Percentiles rank a stretch among this genome's conserved stretches.
Evolutionary conservation across 371 early-diverging fungal genomes (phyloP).

Genomic region (Mortierella sp.): DNA sequence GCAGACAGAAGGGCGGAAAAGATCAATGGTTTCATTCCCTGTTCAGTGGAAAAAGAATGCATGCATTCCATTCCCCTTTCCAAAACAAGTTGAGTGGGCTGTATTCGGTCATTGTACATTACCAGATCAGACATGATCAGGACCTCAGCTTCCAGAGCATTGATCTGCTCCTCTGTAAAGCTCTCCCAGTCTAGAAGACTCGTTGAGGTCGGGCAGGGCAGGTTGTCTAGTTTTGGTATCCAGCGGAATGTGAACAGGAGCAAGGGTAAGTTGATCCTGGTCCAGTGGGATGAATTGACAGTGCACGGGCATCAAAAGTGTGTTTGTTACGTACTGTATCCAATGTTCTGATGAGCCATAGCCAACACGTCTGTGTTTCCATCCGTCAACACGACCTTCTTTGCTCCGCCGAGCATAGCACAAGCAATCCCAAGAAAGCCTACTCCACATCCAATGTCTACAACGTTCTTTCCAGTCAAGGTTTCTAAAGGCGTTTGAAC

Average conservation of each 20-base stretch:
- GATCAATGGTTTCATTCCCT: too few relatives aligned
- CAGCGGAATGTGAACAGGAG: background rate
- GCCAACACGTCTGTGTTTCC: slow-evolving; percentile 42
- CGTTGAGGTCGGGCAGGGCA: slow-evolving; percentile 34
- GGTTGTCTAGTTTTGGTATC: slow-evolving; percentile 3
- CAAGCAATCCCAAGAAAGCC: slow-evolving; percentile 49
- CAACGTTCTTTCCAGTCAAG: slow-evolving; percentile 39
- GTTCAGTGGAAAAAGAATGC: too few relatives aligned
- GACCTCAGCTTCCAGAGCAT: slow-evolving; percentile 36
- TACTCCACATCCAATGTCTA: slow-evolving; percentile 52
- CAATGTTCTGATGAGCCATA: slow-evolving; percentile 42
- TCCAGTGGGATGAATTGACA: background rate
- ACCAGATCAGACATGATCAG: slow-evolving; percentile 51
- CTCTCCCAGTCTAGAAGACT: slow-evolving; percentile 48
- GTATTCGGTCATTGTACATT: too few relatives aligned
- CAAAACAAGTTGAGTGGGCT: too few relatives aligned
- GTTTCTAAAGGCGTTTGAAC: slow-evolving; percentile 10
- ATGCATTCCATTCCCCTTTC: too few relatives aligned
- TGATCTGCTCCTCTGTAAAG: slow-evolving; percentile 46
- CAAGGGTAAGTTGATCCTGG: background rate
- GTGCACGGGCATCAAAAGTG: background rate
- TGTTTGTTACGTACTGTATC: slow-evolving; percentile 26
- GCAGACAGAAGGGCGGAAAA: background rate
- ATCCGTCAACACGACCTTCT: slow-evolving; percentile 42
- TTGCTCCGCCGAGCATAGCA: slow-evolving; percentile 39